phyloP scores from a whole-genome alignment of 2,329 filamentous ascomycete genomes.

The Aspergillus pseudonomiae region DNA sequence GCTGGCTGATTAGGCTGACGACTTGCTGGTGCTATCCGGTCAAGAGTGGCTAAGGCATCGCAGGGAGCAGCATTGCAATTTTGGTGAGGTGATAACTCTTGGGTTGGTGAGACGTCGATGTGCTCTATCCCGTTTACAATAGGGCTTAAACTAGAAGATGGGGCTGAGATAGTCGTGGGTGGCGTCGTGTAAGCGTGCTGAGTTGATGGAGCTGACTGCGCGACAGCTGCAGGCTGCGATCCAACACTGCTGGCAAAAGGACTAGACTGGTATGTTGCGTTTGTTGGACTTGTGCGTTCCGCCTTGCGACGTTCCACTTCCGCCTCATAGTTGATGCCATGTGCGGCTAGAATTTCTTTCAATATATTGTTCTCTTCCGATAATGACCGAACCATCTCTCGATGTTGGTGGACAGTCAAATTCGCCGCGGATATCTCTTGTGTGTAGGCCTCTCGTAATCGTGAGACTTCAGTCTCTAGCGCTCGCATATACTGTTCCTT shows the following conservation, averaged over 20 bases:
- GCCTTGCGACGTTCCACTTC: constrained; percentile 45
- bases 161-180: constrained; percentile 22
- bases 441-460: constrained; percentile 74
- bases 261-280: constrained; percentile 33
- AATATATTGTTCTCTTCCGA: constrained; percentile 80
- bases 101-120: constrained; percentile 31
- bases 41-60: constrained; percentile 30
- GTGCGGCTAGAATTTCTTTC: constrained; percentile 61
- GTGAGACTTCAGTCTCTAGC: constrained; percentile 86
- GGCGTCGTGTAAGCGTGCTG: constrained; percentile 34
- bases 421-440: constrained; percentile 66
- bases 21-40: constrained; percentile 25
- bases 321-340: constrained; percentile 62
- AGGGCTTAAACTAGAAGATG: constrained; percentile 34
- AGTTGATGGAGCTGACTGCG: constrained; percentile 30
- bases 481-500: constrained; percentile 96
- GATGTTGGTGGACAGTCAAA: constrained; percentile 61
- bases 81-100: constrained; percentile 28
- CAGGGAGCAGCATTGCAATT: constrained; percentile 24
- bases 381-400: constrained; percentile 72
- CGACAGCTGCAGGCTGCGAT: constrained; percentile 33
- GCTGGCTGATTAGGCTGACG: constrained; percentile 25
- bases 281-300: constrained; percentile 30
- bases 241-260: constrained; percentile 46
- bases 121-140: constrained; percentile 30